Percentiles rank a stretch among this genome's conserved stretches.
Evolutionary conservation across 2,329 filamentous ascomycete genomes (phyloP).

Genomic region (Didymella keratinophila): DNA sequence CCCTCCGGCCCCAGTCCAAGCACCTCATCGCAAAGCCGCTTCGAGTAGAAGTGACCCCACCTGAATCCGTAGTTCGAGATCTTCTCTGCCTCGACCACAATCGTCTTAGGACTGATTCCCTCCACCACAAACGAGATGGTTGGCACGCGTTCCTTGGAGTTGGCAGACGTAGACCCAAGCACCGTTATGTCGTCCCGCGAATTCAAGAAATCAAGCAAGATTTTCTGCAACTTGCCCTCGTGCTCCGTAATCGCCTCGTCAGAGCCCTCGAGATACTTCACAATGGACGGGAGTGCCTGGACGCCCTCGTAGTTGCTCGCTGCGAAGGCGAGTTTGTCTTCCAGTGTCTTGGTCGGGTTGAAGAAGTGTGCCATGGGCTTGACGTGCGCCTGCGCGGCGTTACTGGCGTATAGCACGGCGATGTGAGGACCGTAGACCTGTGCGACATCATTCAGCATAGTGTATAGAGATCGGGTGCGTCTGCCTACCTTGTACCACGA

Average conservation of each 20-base stretch:
- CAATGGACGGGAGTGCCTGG: constrained; percentile 67
- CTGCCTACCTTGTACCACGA: constrained; percentile 74
- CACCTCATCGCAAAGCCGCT: constrained; percentile 67
- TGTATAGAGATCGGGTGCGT: neutral
- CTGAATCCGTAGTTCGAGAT: constrained; percentile 67
- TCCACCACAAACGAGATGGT: constrained; percentile 72
- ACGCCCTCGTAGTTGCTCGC: constrained; percentile 75
- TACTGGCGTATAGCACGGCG: constrained; percentile 72
- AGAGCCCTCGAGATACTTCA: constrained; percentile 65
- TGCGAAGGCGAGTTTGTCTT: constrained; percentile 73
- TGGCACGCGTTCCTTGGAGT: constrained; percentile 63
- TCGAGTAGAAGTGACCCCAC: constrained; percentile 74
- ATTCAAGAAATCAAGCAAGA: constrained; percentile 67
- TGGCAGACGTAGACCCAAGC: constrained; percentile 63
- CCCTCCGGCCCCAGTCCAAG: constrained; percentile 67
- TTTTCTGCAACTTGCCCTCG: constrained; percentile 66
- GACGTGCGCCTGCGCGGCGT: constrained; percentile 63
- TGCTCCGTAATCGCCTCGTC: constrained; percentile 60
- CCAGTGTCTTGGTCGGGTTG: constrained; percentile 66
- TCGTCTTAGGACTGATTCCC: constrained; percentile 62
- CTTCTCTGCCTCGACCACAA: constrained; percentile 70
- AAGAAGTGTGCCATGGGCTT: constrained; percentile 72
- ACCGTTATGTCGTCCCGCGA: constrained; percentile 63
- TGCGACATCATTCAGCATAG: neutral
- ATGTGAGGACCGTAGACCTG: constrained; percentile 78